phyloP scores from a whole-genome alignment of 2,329 filamentous ascomycete species.

The Xylaria polymorpha region DNA sequence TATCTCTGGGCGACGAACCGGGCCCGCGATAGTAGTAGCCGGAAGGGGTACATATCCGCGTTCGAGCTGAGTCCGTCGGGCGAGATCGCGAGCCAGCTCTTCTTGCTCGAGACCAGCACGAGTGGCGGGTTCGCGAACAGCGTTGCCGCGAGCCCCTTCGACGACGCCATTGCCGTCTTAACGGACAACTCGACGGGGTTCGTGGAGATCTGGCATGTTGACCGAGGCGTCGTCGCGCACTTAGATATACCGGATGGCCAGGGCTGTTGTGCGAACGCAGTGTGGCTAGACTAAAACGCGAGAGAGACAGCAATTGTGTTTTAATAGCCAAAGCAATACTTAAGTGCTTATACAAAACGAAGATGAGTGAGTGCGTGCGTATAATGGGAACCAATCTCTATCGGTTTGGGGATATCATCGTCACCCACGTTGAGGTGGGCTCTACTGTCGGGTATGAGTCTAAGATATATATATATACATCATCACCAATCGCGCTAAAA shows the following conservation, averaged over 20 bases:
- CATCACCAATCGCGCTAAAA: conserved; percentile 14
- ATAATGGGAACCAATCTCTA: not conserved
- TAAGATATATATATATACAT: not conserved
- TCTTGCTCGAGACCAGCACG: conserved; percentile 48
- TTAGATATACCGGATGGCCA: conserved; percentile 42
- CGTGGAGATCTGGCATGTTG: conserved; percentile 52
- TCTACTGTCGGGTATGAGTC: conserved; percentile 2
- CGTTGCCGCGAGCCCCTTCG: conserved; percentile 49
- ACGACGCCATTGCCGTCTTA: conserved; percentile 50
- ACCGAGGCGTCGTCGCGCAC: conserved; percentile 39
- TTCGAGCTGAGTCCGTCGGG: conserved; percentile 48
- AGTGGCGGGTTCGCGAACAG: conserved; percentile 53
- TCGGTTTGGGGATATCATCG: not conserved
- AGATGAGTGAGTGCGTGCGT: not conserved
- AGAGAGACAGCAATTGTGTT: not conserved
- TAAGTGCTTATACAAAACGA: not conserved
- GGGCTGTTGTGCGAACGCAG: conserved; percentile 47
- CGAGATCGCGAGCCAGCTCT: conserved; percentile 48
- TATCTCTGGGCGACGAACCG: conserved; percentile 51
- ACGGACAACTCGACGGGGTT: conserved; percentile 52
- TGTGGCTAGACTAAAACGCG: conserved; percentile 40
- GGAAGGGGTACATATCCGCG: conserved; percentile 51
- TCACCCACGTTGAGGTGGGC: not conserved
- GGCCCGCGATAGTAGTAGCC: conserved; percentile 29
- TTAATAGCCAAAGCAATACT: not conserved